Evolutionary conservation across 2,329 filamentous ascomycete genomes (phyloP), one percentile per base, ranked within the genome.

Genomic region (Pseudogymnoascus sp.): DNA sequence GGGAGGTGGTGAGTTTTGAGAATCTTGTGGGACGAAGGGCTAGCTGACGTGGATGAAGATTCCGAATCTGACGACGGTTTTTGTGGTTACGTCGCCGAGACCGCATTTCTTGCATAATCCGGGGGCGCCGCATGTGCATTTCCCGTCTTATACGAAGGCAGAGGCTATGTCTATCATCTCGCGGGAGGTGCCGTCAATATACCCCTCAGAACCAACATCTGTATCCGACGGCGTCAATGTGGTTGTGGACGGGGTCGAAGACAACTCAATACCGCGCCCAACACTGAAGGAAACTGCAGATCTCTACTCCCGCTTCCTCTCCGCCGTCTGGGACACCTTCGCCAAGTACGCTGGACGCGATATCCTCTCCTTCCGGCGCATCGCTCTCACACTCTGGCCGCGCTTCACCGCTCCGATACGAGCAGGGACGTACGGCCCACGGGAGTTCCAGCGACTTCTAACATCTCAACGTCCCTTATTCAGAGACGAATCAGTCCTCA

Each of bases 261-360:
- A 66, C 6, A 20, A 33, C 6, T 20, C 30, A 8, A 63, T 33
- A 62, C 4, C 63, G 71, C 1, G 62, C 63, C 4, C 73, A 68
- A 36, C 65, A 2, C 28, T 79, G 8, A 78, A 82, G 65, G 76
- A 79, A 36, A 87, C 87, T 8, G 71, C 75, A 22, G 88, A 88
- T 74, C 82, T 93, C 14, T 94, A 89, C 88, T 78, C 84, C 12
- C 86, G 91, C 47, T 97, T 96, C 76, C 84, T 87, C 64, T 84
- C 84, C 57, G 90, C 90, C 4, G 85, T 96, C 12, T 94, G 95
- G 80, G 94, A 99, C 71, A 86, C 92, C 1, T 79, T 97, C 11
- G 85, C 88, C 57, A 90, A 88, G 65, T 85, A 90, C 53, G 91
- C 91, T 2, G 88, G 88, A 0, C 85, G 91, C 58, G 91, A 93